Base-by-base conservation (phyloP, 495 filamentous ascomycete species). In the Talaromyces ruber region DNA sequence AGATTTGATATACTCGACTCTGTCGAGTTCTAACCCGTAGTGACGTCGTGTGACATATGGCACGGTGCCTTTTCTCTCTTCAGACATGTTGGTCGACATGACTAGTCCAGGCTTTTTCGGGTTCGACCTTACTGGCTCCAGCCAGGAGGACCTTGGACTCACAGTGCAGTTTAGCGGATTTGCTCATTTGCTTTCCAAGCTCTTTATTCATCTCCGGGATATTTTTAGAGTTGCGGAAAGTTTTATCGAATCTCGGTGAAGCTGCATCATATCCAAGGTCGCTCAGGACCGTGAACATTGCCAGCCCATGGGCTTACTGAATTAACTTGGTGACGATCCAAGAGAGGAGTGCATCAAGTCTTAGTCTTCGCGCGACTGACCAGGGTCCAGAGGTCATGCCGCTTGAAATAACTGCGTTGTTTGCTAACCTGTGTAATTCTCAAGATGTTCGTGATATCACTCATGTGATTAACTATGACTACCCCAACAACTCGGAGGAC, bases 361-460 rank as follows among this genome's bases (percentile, higher is more conserved):
- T 54, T 25, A 54, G 51, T 54, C 26, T 54, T 80, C 84, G 77
- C 82, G 84, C 78, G 81, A 79, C 81, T 77, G 74, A 79, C 71
- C 82, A 75, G 76, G 71, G 80, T 81, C 79, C 79, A 71, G 71
- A 68, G 71, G 75, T 74, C 77, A 79, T 75, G 72, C 77, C 79
- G 74, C 68, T 77, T 76, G 70, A 58, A 54, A 62, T 55, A n/a
- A 26, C 39, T 73, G 70, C 66, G 71, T 73, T 72, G 64, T 78
- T 74, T 75, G 91, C 93, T 98, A 96, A 97, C 91, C 79, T 83
- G 74, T 68, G 73, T 65, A 62, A 69, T 66, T 75, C 59, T 87
- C 52, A 97, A 98, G 94, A 98, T 87, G 94, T 98, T 83, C 92
- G 92, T 77, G 93, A 98, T 84, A 98, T 98, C 79, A 97, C 93